Evolutionary conservation across 352 stramenopile genomes (phyloP), one percentile per base, ranked within the genome.

Genomic region (Pythium pectinolyticum): DNA sequence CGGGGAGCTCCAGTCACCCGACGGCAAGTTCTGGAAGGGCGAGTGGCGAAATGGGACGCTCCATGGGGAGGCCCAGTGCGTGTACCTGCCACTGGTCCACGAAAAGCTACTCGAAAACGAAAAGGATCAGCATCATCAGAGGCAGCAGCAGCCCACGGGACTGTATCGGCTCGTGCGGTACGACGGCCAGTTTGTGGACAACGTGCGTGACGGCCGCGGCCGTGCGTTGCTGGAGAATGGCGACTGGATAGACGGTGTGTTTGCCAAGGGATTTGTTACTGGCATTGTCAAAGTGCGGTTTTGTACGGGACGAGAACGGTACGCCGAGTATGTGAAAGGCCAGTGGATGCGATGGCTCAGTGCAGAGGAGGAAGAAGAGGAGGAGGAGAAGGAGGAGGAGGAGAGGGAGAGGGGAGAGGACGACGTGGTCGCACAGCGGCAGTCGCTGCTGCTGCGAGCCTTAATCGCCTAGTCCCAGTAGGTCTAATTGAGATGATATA

Each of bases 91-190:
- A 5, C 55, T 86, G 22, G 61, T 78, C 25, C 61, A 85, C 9
- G 72, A 80, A 12, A 66, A 67, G 17, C 52, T 89, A 10, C 47
- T 67, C 25, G 61, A 72, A 1, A 70, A 75, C 12, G 68, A 80
- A n/a, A 64, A 64, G 37, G 22, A 61, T 2, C 28, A 34, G 5
- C 0, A 39, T 0, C 11, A 64, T 9, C 22, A 3, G 25, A 66
- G 46, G 12, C 51, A 56, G 37, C 2, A 37, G 14, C 41, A 50
- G 52, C 12, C 27, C 40, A 28, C 19, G 35, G 73, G 77, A 12
- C 61, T 90, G 20, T 92, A 90, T 62, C 59, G 74, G 0, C 50
- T 92, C 20, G 61, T 86, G 30, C 50, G 55, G n/a, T 92, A 89
- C 48, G 66, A 80, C 40, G 84, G 84, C 0, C 66, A 65, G 39